Evolutionary conservation across 768 basidiomycete species (phyloP).

Genomic region (Phaeotremella fagi): DNA sequence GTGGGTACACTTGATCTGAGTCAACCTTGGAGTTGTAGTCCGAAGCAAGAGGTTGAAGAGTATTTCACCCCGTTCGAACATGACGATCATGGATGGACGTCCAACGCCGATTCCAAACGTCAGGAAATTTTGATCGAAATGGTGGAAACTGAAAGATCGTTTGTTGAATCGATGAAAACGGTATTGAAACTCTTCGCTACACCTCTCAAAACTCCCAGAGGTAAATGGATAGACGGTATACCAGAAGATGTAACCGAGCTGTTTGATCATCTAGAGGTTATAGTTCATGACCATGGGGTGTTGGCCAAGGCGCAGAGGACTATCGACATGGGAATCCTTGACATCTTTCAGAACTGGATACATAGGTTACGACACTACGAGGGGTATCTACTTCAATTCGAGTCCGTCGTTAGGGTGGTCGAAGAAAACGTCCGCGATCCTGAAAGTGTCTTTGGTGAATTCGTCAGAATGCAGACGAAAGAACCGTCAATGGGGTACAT

Average conservation of each 20-base stretch:
- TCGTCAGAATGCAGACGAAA: slow-evolving; percentile 60
- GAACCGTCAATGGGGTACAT: slow-evolving; percentile 58
- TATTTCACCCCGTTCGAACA: slow-evolving; percentile 14
- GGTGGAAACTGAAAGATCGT: slow-evolving; percentile 62
- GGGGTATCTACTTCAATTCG: slow-evolving; percentile 73
- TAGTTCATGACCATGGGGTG: slow-evolving; percentile 68
- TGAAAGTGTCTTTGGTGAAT: slow-evolving; percentile 77
- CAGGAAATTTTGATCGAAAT: slow-evolving; percentile 68
- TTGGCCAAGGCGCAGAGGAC: slow-evolving; percentile 56
- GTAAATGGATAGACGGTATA: slow-evolving; percentile 73
- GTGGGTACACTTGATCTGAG: slow-evolving; percentile 39
- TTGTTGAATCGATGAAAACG: slow-evolving; percentile 62
- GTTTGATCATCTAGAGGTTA: slow-evolving; percentile 85
- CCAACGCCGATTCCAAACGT: slow-evolving; percentile 55
- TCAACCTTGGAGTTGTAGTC: slow-evolving; percentile 24
- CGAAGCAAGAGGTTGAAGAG: not conserved
- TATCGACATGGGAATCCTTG: slow-evolving; percentile 58
- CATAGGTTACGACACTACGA: slow-evolving; percentile 74
- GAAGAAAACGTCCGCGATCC: slow-evolving; percentile 54
- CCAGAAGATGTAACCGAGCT: slow-evolving; percentile 65
- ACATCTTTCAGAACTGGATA: slow-evolving; percentile 60
- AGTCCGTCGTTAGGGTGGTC: slow-evolving; percentile 57
- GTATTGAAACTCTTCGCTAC: slow-evolving; percentile 70
- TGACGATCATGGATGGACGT: slow-evolving; percentile 13
- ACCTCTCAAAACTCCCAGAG: slow-evolving; percentile 68